A percentile compares a stretch with the other conserved stretches of the same genome.
These are phyloP conservation scores for Penicillium sclerotigenum DNA, from an alignment of 2,329 filamentous ascomycete species.

Conservation along the genomic window DNA sequence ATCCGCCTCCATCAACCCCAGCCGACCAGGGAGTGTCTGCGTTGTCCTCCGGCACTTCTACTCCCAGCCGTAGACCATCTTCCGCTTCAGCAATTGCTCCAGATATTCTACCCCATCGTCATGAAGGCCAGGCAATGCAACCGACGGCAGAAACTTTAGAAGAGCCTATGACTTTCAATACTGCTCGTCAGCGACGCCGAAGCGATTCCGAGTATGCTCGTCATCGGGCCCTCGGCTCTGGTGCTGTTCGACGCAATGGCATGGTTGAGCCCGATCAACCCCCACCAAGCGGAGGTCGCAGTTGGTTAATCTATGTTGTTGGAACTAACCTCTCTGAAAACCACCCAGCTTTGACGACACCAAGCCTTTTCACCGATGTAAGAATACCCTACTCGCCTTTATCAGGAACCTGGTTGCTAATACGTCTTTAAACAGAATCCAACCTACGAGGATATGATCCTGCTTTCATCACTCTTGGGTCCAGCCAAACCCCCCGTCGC, in stretches of 20 bases:
- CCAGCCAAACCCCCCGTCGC: conserved; percentile 68
- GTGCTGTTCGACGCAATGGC: conserved; percentile 61
- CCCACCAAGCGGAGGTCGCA: conserved; percentile 53
- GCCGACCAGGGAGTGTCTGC: conserved; percentile 57
- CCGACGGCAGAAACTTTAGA: conserved; percentile 41
- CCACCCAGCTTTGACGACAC: conserved; percentile 66
- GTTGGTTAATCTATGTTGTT: conserved; percentile 70
- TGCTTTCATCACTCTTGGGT: conserved; percentile 64
- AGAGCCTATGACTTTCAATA: conserved; percentile 41
- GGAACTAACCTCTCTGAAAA: conserved; percentile 68
- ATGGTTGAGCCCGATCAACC: conserved; percentile 59
- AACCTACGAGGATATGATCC: conserved; percentile 70
- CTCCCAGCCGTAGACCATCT: conserved; percentile 47
- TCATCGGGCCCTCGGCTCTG: conserved; percentile 57
- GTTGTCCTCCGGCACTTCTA: conserved; percentile 53
- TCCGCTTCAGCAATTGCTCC: conserved; percentile 46
- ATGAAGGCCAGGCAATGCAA: conserved; percentile 38
- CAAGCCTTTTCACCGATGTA: conserved; percentile 67
- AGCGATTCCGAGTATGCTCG: conserved; percentile 59
- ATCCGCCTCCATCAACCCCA: conserved; percentile 62
- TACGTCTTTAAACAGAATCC: conserved; percentile 46
- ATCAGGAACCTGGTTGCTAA: conserved; percentile 12
- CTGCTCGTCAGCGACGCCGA: conserved; percentile 52
- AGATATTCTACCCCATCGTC: conserved; percentile 37
- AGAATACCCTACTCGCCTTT: conserved; percentile 18